Base-by-base conservation (phyloP, 139 green algal genomes). In the Klebsormidium nitens region DNA sequence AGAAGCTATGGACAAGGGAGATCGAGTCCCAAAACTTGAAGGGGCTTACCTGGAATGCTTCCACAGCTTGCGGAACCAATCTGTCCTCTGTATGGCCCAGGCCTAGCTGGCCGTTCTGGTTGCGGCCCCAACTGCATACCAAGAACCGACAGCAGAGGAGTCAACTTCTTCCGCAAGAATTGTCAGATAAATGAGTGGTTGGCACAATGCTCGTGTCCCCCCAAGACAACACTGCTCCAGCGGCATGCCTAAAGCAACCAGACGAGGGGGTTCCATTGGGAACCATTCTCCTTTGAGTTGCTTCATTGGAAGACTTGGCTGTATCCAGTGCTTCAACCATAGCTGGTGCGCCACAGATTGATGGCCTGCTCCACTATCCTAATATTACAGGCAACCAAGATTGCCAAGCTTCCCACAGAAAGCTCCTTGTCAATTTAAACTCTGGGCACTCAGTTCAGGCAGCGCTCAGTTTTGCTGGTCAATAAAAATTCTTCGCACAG, bases 41-140 rank as follows among this genome's bases (percentile, higher is more conserved):
- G 44, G 17, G 19, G 17, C 17, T 17, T 23, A 76, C 69, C 36
- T 76, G 61, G 42, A 82, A 42, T 0, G 46, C 48, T 2, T 36
- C 28, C 2, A 82, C 47, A 1, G 66, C 14, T 3, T 14, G 31
- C 8, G 76, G 76, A 34, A 76, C 37, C 34, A 82, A 56, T 29
- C n/a, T 39, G 40, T 83, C 77, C 19, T 75, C 50, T 5, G 29
- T 74, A 26, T 77, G 39, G 23, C 89, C 89, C 23, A 90, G 63
- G 5, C 91, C 91, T 32, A 96, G 83, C 83, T 96, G 91, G 6
- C 90, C 90, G 66, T 91, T 93, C 77, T 89, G 85, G 58, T 91
- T 90, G 17, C 84, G 74, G 0, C 84, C 80, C 72, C 72, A 80
- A 49, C 72, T 80, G 72, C 28, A 34, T 31, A 68, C 31, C 47